Evolutionary conservation across 2,329 filamentous ascomycete species (phyloP).

Genomic region (Hypomyces rosellus): DNA sequence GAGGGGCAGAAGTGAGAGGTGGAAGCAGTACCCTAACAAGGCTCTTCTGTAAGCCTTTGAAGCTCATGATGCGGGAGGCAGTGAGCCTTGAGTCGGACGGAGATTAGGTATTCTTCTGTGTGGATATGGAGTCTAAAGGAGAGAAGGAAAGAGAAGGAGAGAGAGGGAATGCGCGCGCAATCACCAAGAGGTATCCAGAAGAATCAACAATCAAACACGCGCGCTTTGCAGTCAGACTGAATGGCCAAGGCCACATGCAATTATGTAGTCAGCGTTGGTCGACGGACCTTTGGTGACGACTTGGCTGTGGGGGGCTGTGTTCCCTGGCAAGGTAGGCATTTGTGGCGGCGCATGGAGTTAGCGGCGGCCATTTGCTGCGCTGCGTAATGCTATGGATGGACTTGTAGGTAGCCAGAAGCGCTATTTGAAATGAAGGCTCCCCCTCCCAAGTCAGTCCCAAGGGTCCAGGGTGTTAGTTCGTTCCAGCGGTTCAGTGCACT

Average conservation of each 20-base stretch:
- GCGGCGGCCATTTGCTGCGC: not conserved
- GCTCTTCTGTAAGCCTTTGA: constrained; percentile 92
- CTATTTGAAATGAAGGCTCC: too few relatives aligned
- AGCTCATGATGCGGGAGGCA: constrained; percentile 63
- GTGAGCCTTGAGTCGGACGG: not conserved
- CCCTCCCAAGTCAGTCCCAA: too few relatives aligned
- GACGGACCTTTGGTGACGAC: constrained; percentile 23
- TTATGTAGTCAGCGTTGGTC: constrained; percentile 2
- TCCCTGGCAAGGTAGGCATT: too few relatives aligned
- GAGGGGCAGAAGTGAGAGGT: constrained; percentile 24
- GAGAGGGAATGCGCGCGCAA: constrained; percentile 11
- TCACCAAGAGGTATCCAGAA: constrained; percentile 8
- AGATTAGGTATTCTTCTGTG: too few relatives aligned
- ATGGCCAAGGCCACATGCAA: constrained; percentile 1
- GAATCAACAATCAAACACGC: not conserved
- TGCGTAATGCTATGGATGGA: not conserved
- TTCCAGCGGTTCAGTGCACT: too few relatives aligned
- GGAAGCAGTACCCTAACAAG: constrained; percentile 63
- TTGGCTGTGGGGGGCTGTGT: too few relatives aligned
- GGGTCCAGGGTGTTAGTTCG: too few relatives aligned
- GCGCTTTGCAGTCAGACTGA: constrained; percentile 3
- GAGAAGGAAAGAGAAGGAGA: constrained; percentile 1
- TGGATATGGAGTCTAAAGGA: too few relatives aligned
- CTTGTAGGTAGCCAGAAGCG: too few relatives aligned
- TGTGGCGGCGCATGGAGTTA: constrained; percentile 14